phyloP scores from a whole-genome alignment of 108 stramenopile genomes.

The Hondaea fermentalgiana region DNA sequence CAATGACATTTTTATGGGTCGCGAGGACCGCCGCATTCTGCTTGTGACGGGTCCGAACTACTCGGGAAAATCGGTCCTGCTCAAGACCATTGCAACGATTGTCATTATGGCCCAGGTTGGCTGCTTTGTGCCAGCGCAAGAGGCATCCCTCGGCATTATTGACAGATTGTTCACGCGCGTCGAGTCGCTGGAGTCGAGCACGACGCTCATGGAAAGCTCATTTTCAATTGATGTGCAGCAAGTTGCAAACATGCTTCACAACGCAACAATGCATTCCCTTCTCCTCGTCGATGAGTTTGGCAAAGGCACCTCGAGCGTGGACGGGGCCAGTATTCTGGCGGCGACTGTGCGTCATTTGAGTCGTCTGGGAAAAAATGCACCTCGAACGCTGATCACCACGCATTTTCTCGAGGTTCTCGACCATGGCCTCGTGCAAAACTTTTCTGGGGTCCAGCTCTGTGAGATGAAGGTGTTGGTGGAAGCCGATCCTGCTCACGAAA shows the following conservation, averaged over 20 bases:
- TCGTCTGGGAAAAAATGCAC: not conserved
- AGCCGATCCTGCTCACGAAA: not conserved
- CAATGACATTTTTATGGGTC: not conserved
- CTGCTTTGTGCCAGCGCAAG: not conserved
- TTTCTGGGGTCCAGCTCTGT: not conserved
- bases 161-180: not conserved
- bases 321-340: not conserved
- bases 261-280: not conserved
- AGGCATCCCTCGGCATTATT: not conserved
- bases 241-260: not conserved
- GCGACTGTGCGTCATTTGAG: not conserved
- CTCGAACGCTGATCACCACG: not conserved
- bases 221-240: not conserved
- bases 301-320: not conserved
- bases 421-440: not conserved
- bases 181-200: not conserved
- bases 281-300: slow-evolving; percentile 4
- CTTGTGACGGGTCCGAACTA: not conserved
- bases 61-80: not conserved
- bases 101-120: not conserved
- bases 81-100: not conserved
- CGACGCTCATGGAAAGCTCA: not conserved
- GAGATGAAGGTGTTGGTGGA: not conserved
- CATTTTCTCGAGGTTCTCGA: not conserved
- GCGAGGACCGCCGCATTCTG: not conserved